phyloP scores from a whole-genome alignment of 2,329 filamentous ascomycete genomes.

The Trichoderma endophyticum region DNA sequence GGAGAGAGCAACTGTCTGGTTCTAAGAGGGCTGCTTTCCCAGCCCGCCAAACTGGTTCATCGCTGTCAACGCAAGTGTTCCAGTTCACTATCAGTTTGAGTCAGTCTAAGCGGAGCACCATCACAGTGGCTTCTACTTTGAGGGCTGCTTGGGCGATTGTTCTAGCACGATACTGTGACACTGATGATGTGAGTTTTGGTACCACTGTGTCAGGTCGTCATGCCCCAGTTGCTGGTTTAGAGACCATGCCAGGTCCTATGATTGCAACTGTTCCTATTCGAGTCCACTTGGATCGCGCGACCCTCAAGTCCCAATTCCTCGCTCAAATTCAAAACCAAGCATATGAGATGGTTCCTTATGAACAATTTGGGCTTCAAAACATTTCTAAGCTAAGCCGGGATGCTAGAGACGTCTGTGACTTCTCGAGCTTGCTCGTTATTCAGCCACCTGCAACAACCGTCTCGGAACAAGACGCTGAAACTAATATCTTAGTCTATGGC shows the following conservation, averaged over 20 bases:
- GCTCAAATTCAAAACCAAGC: slow-evolving; percentile 26
- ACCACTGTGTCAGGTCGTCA: slow-evolving; percentile 26
- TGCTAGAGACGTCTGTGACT: slow-evolving; percentile 20
- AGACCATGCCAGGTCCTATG: slow-evolving; percentile 26
- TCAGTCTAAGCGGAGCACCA: background rate
- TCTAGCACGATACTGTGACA: slow-evolving; percentile 36
- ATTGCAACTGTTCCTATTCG: slow-evolving; percentile 28
- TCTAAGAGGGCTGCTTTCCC: slow-evolving; percentile 17
- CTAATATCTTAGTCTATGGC: background rate
- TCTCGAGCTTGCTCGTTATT: slow-evolving; percentile 19
- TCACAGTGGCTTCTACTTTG: slow-evolving; percentile 19
- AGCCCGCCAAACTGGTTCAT: background rate
- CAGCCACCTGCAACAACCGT: slow-evolving; percentile 15
- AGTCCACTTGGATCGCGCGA: slow-evolving; percentile 27
- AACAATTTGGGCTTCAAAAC: slow-evolving; percentile 21
- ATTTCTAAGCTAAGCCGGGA: slow-evolving; percentile 22
- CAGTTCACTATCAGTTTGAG: background rate
- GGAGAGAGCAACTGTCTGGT: slow-evolving; percentile 7
- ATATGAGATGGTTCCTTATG: slow-evolving; percentile 17
- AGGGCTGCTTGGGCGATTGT: slow-evolving; percentile 31
- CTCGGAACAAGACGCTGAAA: background rate
- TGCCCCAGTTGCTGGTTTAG: slow-evolving; percentile 24
- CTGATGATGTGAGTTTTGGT: slow-evolving; percentile 29
- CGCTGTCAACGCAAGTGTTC: background rate
- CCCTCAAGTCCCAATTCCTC: slow-evolving; percentile 39